phyloP scores from a whole-genome alignment of 345 rosid species.

The Melaleuca alternifolia region DNA sequence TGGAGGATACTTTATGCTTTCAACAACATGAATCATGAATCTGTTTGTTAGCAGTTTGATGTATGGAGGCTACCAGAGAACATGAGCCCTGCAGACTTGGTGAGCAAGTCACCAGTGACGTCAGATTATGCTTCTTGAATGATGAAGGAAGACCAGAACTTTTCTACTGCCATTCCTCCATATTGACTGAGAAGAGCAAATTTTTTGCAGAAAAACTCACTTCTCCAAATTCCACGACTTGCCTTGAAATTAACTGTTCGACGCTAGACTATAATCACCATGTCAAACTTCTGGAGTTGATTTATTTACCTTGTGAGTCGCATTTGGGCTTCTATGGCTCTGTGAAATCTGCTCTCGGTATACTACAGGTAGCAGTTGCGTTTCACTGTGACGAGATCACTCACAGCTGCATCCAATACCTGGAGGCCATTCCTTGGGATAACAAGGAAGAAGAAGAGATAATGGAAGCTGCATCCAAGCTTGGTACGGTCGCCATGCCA shows the following conservation, averaged over 20 bases:
- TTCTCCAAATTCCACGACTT: conserved; percentile 1
- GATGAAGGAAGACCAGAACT: conserved; percentile 29
- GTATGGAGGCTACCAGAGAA: conserved; percentile 22
- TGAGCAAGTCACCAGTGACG: conserved; percentile 22
- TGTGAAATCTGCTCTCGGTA: conserved; percentile 32
- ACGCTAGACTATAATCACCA: conserved; percentile 27
- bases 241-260: conserved; percentile 27
- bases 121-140: conserved; percentile 18
- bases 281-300: conserved; percentile 27
- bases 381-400: conserved; percentile 32
- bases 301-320: conserved; percentile 19
- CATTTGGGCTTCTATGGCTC: conserved; percentile 25
- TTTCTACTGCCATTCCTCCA: conserved; percentile 24
- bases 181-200: conserved; percentile 26
- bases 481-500: conserved; percentile 47
- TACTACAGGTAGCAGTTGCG: conserved; percentile 30
- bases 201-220: conserved; percentile 27
- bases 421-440: conserved; percentile 53
- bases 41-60: background rate
- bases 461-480: conserved; percentile 6
- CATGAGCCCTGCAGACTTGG: conserved; percentile 21
- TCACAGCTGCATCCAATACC: conserved; percentile 32
- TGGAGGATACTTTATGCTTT: background rate
- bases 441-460: conserved; percentile 40
- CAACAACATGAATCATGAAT: conserved; percentile 23